A percentile compares a stretch with the other conserved stretches of the same genome.
These are phyloP conservation scores for Peltaster fructicola DNA, from an alignment of 2,329 filamentous ascomycete species.

Conservation along the genomic window DNA sequence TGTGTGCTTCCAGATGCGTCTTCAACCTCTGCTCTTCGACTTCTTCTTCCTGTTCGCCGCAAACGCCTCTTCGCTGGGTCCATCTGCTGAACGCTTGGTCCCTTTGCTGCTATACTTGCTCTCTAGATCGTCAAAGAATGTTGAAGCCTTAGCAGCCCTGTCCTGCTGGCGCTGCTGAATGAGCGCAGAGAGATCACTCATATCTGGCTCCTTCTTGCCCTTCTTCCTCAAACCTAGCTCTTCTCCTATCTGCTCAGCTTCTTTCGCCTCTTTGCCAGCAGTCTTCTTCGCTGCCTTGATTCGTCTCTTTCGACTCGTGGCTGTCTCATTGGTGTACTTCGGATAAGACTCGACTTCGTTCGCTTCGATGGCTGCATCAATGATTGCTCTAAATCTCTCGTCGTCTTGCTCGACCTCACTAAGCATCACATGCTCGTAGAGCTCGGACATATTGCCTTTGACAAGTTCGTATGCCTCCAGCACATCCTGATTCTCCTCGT, in stretches of 20 bases:
- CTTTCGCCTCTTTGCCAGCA: conserved; percentile 43
- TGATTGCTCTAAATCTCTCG: conserved; percentile 61
- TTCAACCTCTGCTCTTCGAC: no score
- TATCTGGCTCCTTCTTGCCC: conserved; percentile 22
- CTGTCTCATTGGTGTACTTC: conserved; percentile 56
- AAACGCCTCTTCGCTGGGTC: conserved; percentile 48
- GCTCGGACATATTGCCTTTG: conserved; percentile 55
- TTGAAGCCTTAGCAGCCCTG: conserved; percentile 28
- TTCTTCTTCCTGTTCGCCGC: conserved; percentile 14
- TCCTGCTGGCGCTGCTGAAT: conserved; percentile 55
- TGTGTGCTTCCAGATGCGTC: no score
- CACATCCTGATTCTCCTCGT: conserved; percentile 67
- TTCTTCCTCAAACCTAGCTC: conserved; percentile 59
- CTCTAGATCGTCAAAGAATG: conserved; percentile 56
- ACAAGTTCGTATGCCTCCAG: conserved; percentile 55
- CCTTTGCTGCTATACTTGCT: conserved; percentile 48
- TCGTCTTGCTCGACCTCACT: conserved; percentile 74
- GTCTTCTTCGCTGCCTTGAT: conserved; percentile 46
- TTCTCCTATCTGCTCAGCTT: conserved; percentile 54
- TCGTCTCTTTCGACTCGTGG: conserved; percentile 21
- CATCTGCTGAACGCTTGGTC: conserved; percentile 35
- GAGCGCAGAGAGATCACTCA: conserved; percentile 47
- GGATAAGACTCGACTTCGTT: conserved; percentile 49
- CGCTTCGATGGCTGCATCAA: conserved; percentile 59
- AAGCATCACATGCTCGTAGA: conserved; percentile 77